Evolutionary conservation across 768 basidiomycete species (phyloP).

Genomic region (Dacryopinax primogenitus): DNA sequence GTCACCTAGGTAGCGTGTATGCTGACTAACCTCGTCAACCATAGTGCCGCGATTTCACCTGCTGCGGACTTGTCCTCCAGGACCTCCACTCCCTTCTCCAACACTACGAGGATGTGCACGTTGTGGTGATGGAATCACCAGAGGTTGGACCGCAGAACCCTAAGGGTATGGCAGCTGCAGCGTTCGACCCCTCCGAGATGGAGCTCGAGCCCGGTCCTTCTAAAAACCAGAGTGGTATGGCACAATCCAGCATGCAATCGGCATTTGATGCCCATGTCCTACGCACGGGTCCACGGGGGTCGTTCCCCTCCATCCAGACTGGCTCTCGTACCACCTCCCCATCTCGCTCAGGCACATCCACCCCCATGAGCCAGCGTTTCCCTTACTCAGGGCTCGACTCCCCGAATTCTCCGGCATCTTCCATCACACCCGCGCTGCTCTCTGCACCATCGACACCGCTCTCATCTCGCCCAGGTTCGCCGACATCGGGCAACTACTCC

Average conservation of each 20-base stretch:
- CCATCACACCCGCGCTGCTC: background rate
- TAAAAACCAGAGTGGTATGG: background rate
- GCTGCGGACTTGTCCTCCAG: conserved; percentile 66
- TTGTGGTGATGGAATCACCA: conserved; percentile 47
- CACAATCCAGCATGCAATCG: background rate
- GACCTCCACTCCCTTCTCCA: conserved; percentile 77
- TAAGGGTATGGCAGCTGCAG: conserved; percentile 24
- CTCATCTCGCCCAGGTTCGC: conserved; percentile 9
- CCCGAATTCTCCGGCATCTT: conserved; percentile 42
- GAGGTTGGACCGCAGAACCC: conserved; percentile 22
- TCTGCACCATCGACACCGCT: conserved; percentile 6
- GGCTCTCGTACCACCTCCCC: background rate
- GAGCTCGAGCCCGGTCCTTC: conserved; percentile 40
- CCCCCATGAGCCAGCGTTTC: conserved; percentile 6
- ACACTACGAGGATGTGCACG: conserved; percentile 85
- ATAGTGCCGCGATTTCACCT: conserved; percentile 80
- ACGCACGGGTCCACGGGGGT: background rate
- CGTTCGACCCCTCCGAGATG: conserved; percentile 71
- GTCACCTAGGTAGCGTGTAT: background rate
- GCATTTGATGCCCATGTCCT: background rate
- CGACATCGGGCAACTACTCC: conserved; percentile 15
- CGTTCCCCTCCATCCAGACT: conserved; percentile 4
- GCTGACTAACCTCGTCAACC: conserved; percentile 6
- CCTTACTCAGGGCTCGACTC: conserved; percentile 23
- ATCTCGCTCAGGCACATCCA: background rate